Base-by-base conservation (phyloP, 306 rosid species). In the Lathyrus tuberosus region DNA sequence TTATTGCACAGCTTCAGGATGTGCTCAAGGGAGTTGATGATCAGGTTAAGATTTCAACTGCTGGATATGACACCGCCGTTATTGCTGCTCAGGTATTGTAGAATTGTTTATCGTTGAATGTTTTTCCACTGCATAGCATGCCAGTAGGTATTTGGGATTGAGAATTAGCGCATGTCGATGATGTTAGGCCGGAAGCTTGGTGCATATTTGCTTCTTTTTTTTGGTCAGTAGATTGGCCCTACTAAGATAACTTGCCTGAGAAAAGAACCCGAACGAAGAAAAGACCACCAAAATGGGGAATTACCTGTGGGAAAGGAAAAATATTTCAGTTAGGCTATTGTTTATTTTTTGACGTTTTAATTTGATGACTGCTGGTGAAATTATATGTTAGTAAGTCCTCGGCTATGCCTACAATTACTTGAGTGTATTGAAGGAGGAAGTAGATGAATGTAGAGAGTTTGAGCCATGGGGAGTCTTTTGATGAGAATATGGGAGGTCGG, bases 1-100 rank as follows among this genome's bases (percentile, higher is more conserved):
- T 88, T 24, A 76, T 88, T 71, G 76, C 84, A 26, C 85, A 88
- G 78, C 92, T 91, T 73, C 91, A 91, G 62, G 96, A 85, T 44
- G 74, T 87, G 56, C 80, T 86, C 12, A 79, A 72, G 69, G 89
- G 86, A 13, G 93, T 88, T 11, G 73, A 78, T 70, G 73, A 78
- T 64, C 89, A 87, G 53, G 89, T 75, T 18, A 86, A 87, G 70
- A 49, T 80, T 68, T 79, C 84, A 16, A 77, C 88, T 0, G 64
- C 71, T 49, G 80, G 84, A 51, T 91, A 72, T 67, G 91, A 87
- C 26, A 30, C 81, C 22, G 51, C 88, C 2, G 41, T 69, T 64
- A 78, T 88, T 35, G 80, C 91, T 56, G 89, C 88, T 65, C 96
- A 86, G 97, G 97, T 88, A 67, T 69, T 59, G 38, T 22, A 3